A percentile compares a stretch with the other conserved stretches of the same genome.
Conservation (phyloP, 2,329 filamentous ascomycete species). For the Epichloe glyceriae region DNA sequence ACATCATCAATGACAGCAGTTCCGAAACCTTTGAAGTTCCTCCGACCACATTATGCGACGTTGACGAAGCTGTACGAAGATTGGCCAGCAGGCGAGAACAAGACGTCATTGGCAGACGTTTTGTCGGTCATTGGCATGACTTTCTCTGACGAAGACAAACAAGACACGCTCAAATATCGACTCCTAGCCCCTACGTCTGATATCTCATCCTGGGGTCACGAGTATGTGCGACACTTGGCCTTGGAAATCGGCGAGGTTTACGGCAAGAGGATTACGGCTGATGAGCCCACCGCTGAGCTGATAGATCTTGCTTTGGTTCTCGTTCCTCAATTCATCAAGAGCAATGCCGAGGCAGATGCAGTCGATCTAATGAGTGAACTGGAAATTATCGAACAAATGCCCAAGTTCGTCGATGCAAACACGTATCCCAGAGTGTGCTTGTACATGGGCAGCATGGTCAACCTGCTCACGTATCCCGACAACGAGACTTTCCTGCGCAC, state of each 20-base stretch:
- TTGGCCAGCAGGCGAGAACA: slow-evolving; percentile 75
- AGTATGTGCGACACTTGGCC: slow-evolving; percentile 92
- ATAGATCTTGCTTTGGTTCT: slow-evolving; percentile 72
- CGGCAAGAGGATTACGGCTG: slow-evolving; percentile 71
- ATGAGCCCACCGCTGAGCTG: slow-evolving; percentile 73
- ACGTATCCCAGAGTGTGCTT: slow-evolving; percentile 87
- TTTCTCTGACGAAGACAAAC: slow-evolving; percentile 87
- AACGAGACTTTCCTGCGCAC: slow-evolving; percentile 91
- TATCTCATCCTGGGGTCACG: slow-evolving; percentile 94
- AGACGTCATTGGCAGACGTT: slow-evolving; percentile 84
- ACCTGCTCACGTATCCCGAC: slow-evolving; percentile 91
- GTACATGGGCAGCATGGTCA: slow-evolving; percentile 99
- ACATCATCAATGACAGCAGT: slow-evolving; percentile 99
- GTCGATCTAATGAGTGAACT: slow-evolving; percentile 95
- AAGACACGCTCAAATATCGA: slow-evolving; percentile 93
- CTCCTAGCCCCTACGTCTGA: slow-evolving; percentile 82
- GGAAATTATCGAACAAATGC: slow-evolving; percentile 89
- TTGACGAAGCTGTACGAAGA: slow-evolving; percentile 78
- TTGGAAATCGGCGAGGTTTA: slow-evolving; percentile 94
- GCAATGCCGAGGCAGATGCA: slow-evolving; percentile 95
- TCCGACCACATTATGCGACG: slow-evolving; percentile 89
- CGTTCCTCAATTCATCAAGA: slow-evolving; percentile 89
- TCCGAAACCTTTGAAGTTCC: slow-evolving; percentile 94
- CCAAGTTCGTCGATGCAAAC: slow-evolving; percentile 81
- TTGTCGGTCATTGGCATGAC: slow-evolving; percentile 98